Percentiles rank a stretch among this genome's conserved stretches.
Conservation (phyloP, 345 rosid genomes). For the Arabis alpina region DNA sequence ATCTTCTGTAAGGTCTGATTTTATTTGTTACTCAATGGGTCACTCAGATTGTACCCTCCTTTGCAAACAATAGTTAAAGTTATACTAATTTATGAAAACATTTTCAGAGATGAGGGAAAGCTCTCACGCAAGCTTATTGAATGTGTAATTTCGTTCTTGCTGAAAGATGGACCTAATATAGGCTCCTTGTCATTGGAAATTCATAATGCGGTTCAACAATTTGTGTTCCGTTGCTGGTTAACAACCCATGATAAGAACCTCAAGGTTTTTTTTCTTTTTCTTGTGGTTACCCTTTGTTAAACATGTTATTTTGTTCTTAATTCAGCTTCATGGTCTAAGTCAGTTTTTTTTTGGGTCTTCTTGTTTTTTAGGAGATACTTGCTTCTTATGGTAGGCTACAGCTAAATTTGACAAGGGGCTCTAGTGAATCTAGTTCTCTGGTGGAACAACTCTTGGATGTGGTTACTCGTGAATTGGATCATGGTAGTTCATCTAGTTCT, state of each 20-base stretch:
- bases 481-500: no score
- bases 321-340: slow-evolving; percentile 25
- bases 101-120: slow-evolving; percentile 91
- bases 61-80: slow-evolving; percentile 18
- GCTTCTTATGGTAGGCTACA: slow-evolving; percentile 73
- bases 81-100: slow-evolving; percentile 32
- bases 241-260: no score
- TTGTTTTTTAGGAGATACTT: slow-evolving; percentile 71
- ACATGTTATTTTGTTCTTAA: slow-evolving; percentile 6
- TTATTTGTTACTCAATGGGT: slow-evolving; percentile 21
- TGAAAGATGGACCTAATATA: slow-evolving; percentile 86
- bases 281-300: slow-evolving; percentile 20
- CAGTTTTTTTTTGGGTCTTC: slow-evolving; percentile 22
- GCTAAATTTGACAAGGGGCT: slow-evolving; percentile 66
- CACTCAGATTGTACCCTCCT: slow-evolving; percentile 30
- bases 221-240: no score
- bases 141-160: slow-evolving; percentile 73
- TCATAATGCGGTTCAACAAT: no score
- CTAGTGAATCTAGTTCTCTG: no score
- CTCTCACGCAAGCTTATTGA: slow-evolving; percentile 87
- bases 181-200: no score
- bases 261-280: slow-evolving; percentile 51
- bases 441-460: no score
- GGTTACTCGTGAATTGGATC: no score
- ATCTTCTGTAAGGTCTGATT: slow-evolving; percentile 64